Percentiles rank a stretch among this genome's conserved stretches.
Evolutionary conservation across 495 filamentous ascomycete species (phyloP).

Genomic region (Daldinia concentrica): DNA sequence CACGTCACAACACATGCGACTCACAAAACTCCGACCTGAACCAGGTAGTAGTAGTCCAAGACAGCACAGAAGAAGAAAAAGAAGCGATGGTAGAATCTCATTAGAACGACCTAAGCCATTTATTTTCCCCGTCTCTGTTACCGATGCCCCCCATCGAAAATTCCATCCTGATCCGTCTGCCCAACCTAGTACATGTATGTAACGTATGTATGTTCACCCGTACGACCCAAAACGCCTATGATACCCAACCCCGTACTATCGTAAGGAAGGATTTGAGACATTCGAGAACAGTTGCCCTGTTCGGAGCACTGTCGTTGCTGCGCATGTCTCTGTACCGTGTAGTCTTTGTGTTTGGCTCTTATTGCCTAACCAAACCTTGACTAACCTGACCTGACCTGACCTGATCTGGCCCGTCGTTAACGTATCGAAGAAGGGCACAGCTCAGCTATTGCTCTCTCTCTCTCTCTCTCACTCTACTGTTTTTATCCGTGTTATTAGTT

Average conservation of each 20-base stretch:
- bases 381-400: too few species aligned
- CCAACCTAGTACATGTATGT: not conserved
- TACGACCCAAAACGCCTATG: not conserved
- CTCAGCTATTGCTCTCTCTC: not conserved
- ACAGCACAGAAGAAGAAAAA: not conserved
- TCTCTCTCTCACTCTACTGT: not conserved
- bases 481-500: not conserved
- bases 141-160: not conserved
- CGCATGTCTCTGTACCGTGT: not conserved
- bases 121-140: not conserved
- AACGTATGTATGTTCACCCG: not conserved
- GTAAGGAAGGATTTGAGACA: conserved; percentile 34
- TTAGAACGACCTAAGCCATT: not conserved
- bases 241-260: not conserved
- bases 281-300: conserved; percentile 13
- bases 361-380: not conserved
- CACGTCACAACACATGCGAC: not conserved
- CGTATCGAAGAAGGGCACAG: not conserved
- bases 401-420: not conserved
- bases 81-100: not conserved
- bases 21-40: not conserved
- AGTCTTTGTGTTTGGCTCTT: not conserved
- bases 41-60: too few species aligned
- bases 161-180: not conserved
- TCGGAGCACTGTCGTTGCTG: not conserved